These are phyloP conservation scores for Torulaspora pretoriensis DNA, from an alignment of 1,139 yeast genomes.

Conservation along the genomic window DNA sequence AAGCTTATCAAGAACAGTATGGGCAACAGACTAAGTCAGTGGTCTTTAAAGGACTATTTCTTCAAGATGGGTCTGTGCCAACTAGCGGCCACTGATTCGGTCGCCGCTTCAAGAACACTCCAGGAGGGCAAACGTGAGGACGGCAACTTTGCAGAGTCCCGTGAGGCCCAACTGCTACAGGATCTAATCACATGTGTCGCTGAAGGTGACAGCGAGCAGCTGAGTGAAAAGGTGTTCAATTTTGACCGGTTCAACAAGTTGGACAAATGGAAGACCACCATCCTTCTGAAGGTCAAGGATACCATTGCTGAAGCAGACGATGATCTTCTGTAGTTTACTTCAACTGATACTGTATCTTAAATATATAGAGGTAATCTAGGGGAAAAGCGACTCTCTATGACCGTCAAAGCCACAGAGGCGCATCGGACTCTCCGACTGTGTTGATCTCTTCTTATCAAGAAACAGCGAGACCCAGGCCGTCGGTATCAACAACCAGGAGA, in stretches of 20 bases:
- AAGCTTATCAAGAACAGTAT: slow-evolving; percentile 70
- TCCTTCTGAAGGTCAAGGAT: slow-evolving; percentile 77
- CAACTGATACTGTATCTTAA: not conserved
- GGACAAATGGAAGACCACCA: slow-evolving; percentile 88
- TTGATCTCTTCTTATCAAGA: too few relatives aligned
- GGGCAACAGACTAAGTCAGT: slow-evolving; percentile 72
- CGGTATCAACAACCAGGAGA: too few relatives aligned
- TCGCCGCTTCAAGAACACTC: slow-evolving; percentile 75
- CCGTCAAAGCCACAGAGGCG: not conserved
- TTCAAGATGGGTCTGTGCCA: slow-evolving; percentile 78
- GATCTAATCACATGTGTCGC: slow-evolving; percentile 68
- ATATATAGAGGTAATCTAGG: slow-evolving; percentile 1
- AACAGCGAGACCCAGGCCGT: too few relatives aligned
- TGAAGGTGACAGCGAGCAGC: slow-evolving; percentile 73
- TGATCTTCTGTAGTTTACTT: slow-evolving; percentile 36
- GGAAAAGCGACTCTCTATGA: not conserved
- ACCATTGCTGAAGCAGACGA: slow-evolving; percentile 72
- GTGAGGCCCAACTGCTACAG: slow-evolving; percentile 66
- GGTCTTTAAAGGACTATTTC: slow-evolving; percentile 92
- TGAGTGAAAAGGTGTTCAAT: slow-evolving; percentile 72
- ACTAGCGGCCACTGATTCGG: slow-evolving; percentile 76
- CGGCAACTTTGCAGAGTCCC: slow-evolving; percentile 68
- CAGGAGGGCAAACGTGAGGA: slow-evolving; percentile 67
- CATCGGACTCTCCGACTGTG: not conserved
- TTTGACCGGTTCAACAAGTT: slow-evolving; percentile 85